phyloP scores from a whole-genome alignment of 2,329 filamentous ascomycete species.

The Botrytis squamosa region DNA sequence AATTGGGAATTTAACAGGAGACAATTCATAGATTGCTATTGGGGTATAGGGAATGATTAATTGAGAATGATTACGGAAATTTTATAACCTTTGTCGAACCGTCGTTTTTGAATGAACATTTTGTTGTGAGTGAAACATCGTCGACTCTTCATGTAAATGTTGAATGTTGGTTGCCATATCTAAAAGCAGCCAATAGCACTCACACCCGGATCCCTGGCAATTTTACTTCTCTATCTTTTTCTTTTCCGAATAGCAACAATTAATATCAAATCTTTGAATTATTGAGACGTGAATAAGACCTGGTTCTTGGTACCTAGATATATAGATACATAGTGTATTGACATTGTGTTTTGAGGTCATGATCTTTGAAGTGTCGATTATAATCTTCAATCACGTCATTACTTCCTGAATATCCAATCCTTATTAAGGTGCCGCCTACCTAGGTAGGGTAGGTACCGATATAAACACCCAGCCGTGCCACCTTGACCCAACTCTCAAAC shows the following conservation, averaged over 20 bases:
- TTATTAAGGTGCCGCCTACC: too few species aligned
- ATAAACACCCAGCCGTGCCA: neutral
- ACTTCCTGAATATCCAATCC: neutral
- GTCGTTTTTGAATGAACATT: neutral
- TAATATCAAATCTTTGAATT: neutral
- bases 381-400: constrained; percentile 9
- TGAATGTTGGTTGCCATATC: neutral
- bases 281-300: neutral
- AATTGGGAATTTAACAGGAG: neutral
- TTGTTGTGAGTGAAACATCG: neutral
- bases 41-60: neutral
- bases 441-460: neutral
- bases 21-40: neutral
- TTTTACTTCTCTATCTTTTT: neutral
- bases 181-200: neutral
- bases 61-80: neutral
- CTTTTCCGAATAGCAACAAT: neutral
- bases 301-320: neutral
- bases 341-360: neutral
- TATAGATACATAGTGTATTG: neutral
- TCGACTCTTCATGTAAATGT: neutral
- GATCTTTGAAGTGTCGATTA: neutral
- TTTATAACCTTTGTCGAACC: neutral
- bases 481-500: neutral
- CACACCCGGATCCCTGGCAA: neutral